Base-by-base conservation (phyloP, 805 yeast species). In the Kuraishia ogatae region DNA sequence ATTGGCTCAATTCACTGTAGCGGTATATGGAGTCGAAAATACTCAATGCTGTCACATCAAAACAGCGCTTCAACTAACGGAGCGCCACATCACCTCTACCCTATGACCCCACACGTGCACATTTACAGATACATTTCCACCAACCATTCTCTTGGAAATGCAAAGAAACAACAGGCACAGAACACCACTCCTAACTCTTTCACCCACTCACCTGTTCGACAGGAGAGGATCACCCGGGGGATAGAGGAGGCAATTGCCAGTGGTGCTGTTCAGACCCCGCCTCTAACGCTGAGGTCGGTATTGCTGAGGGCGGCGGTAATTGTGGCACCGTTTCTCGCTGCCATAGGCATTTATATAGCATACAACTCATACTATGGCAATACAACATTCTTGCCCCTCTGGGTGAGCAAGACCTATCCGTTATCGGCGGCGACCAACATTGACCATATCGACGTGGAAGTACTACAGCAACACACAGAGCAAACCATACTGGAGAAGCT, bases 341-440 rank as follows among this genome's bases (percentile, higher is more conserved):
- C 63, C 19, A 53, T 64, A 4, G 60, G 64, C 1, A 67, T 69
- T 0, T 67, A 66, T 49, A 58, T 68, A 2, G 60, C 57, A 11
- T 69, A 64, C 57, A 68, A 68, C 54, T 64, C 69, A 0, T 54
- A 52, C 23, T 57, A 67, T 19, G 67, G 61, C 10, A 59, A 63
- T 48, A 67, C 70, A 13, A 68, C 66, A 0, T 70, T 68, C 51
- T 57, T 71, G 46, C 75, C 75, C 2, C 48, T 70, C 13, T 59
- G 64, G 56, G 59, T 67, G 51, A 60, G 64, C 15, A 65, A 64
- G 17, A 59, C 63, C 8, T 51, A 68, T 2, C 67, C 67, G 2
- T 55, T 66, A 50, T 61, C 58, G 17, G 56, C 63, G 43, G 67
- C 65, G 20, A 56, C 57, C 6, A 67, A 64, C 15, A 60, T 66